Evolutionary conservation across 169 alveolate genomes (phyloP).

Genomic region (Toxoplasma gondii): DNA sequence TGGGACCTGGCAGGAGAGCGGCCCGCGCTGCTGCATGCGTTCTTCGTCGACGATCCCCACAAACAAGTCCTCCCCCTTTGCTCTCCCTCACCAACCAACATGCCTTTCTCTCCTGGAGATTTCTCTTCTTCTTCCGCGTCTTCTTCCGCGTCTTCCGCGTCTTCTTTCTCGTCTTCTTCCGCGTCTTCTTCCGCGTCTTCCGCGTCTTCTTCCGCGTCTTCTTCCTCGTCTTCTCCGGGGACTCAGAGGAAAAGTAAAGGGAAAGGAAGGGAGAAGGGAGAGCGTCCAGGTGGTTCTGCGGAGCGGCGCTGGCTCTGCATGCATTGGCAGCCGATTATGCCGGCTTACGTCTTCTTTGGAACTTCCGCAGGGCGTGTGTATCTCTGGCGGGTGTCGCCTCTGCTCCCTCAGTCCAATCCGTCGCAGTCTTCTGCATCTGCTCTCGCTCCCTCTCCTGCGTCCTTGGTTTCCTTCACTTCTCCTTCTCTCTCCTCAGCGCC

Average conservation of each 20-base stretch:
- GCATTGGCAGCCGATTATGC: slow-evolving; percentile 44
- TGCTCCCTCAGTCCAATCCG: neutral
- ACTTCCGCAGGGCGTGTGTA: neutral
- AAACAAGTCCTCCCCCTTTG: neutral
- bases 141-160: no score
- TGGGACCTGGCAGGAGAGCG: neutral
- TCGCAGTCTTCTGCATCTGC: no score
- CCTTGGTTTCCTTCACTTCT: no score
- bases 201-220: no score
- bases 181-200: no score
- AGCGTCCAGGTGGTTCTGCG: neutral
- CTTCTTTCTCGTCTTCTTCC: no score
- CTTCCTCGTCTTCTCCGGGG: neutral
- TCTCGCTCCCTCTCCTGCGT: no score
- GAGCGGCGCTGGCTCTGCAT: slow-evolving; percentile 42
- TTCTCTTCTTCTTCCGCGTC: neutral
- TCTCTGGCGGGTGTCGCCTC: neutral
- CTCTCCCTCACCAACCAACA: neutral
- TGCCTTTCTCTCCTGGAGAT: neutral
- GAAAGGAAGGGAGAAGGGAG: neutral
- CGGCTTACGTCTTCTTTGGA: slow-evolving; percentile 27
- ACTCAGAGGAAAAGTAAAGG: neutral
- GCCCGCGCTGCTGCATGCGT: neutral
- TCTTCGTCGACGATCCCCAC: neutral
- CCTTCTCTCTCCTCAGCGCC: no score